phyloP scores from a whole-genome alignment of 257 asterid genomes.

The Pogostemon cablin region DNA sequence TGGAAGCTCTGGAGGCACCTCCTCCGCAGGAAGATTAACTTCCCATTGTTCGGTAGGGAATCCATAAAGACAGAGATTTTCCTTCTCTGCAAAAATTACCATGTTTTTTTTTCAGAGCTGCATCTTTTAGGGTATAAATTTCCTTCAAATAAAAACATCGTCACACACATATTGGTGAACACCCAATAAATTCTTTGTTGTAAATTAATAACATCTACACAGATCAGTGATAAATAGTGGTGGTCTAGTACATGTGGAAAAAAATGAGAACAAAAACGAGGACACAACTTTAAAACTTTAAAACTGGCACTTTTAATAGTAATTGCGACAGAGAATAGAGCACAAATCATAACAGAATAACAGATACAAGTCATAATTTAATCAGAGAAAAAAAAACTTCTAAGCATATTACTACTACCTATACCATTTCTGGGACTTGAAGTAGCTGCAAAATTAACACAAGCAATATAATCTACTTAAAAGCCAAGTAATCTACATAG shows the following conservation, averaged over 20 bases:
- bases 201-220: neutral
- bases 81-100: conserved; percentile 58
- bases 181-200: neutral
- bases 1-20: conserved; percentile 90
- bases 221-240: neutral
- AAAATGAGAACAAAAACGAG: conserved; percentile 6
- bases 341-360: neutral
- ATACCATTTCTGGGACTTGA: neutral
- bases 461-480: conserved; percentile 4
- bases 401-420: too few relatives aligned
- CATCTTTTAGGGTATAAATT: conserved; percentile 21
- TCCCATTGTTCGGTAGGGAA: conserved; percentile 75
- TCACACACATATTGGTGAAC: neutral
- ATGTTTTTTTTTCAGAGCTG: neutral
- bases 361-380: neutral
- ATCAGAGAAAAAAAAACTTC: too few relatives aligned
- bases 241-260: neutral
- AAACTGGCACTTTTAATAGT: conserved; percentile 3
- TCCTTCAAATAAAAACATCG: conserved; percentile 7
- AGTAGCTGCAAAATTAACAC: neutral
- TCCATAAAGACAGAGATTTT: conserved; percentile 79
- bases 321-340: neutral
- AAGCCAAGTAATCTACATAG: conserved; percentile 3
- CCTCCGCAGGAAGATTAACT: conserved; percentile 80
- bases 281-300: neutral